Percentiles rank a stretch among this genome's conserved stretches.
Evolutionary conservation across 1,139 yeast genomes (phyloP).

Genomic region (Kodamaea fungicola): DNA sequence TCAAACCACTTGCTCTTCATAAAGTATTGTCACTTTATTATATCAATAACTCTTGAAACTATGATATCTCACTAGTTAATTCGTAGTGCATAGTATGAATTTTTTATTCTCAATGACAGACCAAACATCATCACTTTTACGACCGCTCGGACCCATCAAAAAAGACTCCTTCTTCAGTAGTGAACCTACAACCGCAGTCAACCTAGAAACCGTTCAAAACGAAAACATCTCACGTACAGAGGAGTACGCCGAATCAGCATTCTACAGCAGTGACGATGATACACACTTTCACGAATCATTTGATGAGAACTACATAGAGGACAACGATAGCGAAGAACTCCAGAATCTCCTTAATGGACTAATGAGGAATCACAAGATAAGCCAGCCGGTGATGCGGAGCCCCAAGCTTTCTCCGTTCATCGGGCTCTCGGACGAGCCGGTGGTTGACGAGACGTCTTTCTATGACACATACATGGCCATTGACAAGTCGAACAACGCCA

Average conservation of each 20-base stretch:
- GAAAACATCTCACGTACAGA: not conserved
- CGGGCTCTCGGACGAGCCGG: not conserved
- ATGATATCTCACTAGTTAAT: no score
- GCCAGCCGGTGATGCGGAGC: not conserved
- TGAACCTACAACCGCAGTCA: conserved; percentile 21
- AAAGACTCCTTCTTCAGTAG: conserved; percentile 1
- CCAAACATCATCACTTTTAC: not conserved
- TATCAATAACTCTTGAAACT: no score
- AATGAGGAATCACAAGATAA: conserved; percentile 12
- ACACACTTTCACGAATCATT: conserved; percentile 3
- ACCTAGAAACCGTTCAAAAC: conserved; percentile 14
- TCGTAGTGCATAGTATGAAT: no score
- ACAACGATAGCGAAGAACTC: conserved; percentile 25
- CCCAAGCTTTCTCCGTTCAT: conserved; percentile 2
- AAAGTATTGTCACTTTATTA: no score
- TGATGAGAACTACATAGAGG: conserved; percentile 10
- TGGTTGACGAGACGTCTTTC: conserved; percentile 12
- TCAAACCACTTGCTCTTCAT: no score
- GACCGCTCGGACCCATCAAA: not conserved
- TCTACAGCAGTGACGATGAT: conserved; percentile 6
- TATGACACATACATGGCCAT: conserved; percentile 10
- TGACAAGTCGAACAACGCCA: conserved; percentile 22
- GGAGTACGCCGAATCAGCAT: conserved; percentile 1
- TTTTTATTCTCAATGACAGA: no score
- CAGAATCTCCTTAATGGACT: conserved; percentile 25